Conservation (phyloP, 768 basidiomycete species). For the Russula sp. region DNA sequence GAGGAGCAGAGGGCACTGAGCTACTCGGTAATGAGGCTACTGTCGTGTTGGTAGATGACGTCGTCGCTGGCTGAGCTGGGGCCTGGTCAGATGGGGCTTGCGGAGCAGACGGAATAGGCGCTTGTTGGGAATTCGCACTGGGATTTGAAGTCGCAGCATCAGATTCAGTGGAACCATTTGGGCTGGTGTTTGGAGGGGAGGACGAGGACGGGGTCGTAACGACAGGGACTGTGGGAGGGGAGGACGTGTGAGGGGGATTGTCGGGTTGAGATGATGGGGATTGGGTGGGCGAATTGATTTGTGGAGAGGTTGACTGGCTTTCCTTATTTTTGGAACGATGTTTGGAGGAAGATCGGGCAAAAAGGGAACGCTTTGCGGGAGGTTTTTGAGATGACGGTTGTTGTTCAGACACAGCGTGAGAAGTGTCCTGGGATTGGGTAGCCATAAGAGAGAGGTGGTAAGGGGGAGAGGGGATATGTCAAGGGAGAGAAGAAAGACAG, state of each 20-base stretch:
- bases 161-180: constrained; percentile 19
- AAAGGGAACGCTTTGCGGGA: constrained; percentile 10
- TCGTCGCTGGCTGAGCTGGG: constrained; percentile 16
- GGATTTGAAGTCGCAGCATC: constrained; percentile 14
- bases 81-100: constrained; percentile 1
- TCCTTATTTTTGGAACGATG: constrained; percentile 13
- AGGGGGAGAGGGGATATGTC: neutral
- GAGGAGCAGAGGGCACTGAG: constrained; percentile 28
- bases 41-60: constrained; percentile 11
- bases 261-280: neutral
- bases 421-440: neutral
- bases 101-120: constrained; percentile 22
- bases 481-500: neutral
- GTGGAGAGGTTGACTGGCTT: constrained; percentile 1
- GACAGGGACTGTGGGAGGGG: neutral
- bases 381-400: constrained; percentile 2
- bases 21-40: constrained; percentile 11
- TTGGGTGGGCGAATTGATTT: neutral
- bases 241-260: neutral
- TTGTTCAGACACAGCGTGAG: neutral
- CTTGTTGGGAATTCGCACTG: constrained; percentile 21
- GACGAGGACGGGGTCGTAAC: constrained; percentile 2
- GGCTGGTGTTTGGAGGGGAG: constrained; percentile 4
- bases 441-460: constrained; percentile 1
- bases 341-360: constrained; percentile 18